Evolutionary conservation across 2,329 filamentous ascomycete species (phyloP).

Genomic region (Alternaria ventricosa): DNA sequence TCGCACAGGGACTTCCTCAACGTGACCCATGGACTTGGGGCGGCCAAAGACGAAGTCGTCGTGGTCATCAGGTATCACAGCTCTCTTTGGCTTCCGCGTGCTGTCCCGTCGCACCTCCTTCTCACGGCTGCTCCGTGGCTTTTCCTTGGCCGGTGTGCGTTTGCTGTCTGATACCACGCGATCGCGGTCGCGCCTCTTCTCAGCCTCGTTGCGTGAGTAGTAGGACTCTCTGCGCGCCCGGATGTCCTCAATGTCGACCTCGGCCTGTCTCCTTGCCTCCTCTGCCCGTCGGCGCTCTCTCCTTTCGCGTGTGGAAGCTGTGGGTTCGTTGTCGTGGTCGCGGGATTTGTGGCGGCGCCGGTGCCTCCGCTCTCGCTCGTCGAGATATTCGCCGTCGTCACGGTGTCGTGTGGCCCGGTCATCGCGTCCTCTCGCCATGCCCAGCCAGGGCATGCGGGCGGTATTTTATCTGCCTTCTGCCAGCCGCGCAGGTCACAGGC

Average conservation of each 20-base stretch:
- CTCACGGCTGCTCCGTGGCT: conserved; percentile 37
- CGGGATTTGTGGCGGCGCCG: conserved; percentile 36
- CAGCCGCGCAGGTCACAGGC: conserved; percentile 38
- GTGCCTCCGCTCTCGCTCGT: conserved; percentile 38
- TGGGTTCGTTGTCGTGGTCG: conserved; percentile 35
- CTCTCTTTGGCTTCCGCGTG: conserved; percentile 36
- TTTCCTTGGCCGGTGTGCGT: conserved; percentile 35
- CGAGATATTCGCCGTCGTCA: conserved; percentile 35
- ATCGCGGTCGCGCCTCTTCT: conserved; percentile 37
- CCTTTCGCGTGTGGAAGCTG: conserved; percentile 37
- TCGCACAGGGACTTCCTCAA: conserved; percentile 37
- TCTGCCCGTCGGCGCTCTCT: conserved; percentile 42
- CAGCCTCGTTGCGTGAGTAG: conserved; percentile 41
- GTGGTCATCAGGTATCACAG: conserved; percentile 29
- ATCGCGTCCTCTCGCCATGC: conserved; percentile 44
- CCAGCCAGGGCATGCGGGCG: conserved; percentile 32
- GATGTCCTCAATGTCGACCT: conserved; percentile 51
- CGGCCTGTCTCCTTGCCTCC: conserved; percentile 35
- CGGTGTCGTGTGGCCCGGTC: conserved; percentile 40
- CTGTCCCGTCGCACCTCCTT: conserved; percentile 38
- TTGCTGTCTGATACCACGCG: conserved; percentile 42
- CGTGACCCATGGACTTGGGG: conserved; percentile 34
- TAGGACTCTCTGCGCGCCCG: conserved; percentile 48
- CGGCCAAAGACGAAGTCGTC: conserved; percentile 44
- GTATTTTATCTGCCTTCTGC: conserved; percentile 35